These are phyloP conservation scores for Colletotrichum higginsianum DNA, from an alignment of 2,329 filamentous ascomycete species.

Conservation along the genomic window DNA sequence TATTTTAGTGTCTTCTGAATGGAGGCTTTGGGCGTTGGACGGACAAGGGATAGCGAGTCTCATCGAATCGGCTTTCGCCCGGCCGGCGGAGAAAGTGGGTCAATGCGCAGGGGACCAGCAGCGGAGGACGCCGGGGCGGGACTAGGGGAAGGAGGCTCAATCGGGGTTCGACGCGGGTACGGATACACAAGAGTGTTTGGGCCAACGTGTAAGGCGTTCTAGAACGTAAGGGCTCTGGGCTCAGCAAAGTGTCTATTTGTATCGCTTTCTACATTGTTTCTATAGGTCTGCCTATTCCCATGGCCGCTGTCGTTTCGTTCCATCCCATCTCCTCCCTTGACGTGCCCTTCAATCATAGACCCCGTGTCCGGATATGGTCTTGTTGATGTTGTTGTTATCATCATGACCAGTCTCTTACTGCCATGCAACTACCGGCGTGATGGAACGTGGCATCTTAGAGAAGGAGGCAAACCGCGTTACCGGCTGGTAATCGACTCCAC, in stretches of 20 bases:
- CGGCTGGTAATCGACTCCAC: neutral
- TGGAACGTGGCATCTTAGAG: neutral
- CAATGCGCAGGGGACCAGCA: neutral
- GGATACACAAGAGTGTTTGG: no score
- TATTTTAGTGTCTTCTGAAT: neutral
- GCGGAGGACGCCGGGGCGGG: slow-evolving; percentile 9
- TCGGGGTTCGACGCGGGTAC: no score
- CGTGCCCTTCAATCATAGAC: neutral
- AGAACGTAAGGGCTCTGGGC: neutral
- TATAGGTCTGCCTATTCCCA: neutral
- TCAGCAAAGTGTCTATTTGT: neutral
- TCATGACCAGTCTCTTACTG: neutral
- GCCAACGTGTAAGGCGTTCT: no score
- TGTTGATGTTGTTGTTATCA: neutral
- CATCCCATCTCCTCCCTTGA: neutral
- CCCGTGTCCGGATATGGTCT: neutral
- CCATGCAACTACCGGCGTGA: neutral
- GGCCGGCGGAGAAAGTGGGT: neutral
- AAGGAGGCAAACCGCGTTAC: neutral
- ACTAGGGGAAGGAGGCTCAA: neutral
- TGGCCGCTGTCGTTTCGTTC: neutral
- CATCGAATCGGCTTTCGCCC: slow-evolving; percentile 19
- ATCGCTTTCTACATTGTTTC: neutral
- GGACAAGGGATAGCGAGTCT: neutral
- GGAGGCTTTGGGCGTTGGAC: neutral